Evolutionary conservation across 1,139 yeast species (phyloP).

Genomic region (Candida tetrigidarum): DNA sequence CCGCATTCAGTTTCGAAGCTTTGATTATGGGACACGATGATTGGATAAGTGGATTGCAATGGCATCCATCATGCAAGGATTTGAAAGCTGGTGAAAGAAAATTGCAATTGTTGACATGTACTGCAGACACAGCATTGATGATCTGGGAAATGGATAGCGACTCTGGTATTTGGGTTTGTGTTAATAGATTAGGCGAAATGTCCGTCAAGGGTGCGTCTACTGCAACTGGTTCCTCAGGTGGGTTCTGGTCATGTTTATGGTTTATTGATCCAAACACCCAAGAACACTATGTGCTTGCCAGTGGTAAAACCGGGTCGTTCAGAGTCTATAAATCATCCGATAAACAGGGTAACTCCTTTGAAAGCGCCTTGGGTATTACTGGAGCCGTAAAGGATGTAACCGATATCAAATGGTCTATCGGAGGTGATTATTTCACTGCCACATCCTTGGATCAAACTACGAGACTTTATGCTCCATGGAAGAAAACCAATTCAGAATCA

Average conservation of each 20-base stretch:
- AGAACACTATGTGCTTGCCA: slow-evolving; percentile 64
- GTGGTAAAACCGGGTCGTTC: slow-evolving; percentile 94
- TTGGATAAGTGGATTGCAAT: slow-evolving; percentile 86
- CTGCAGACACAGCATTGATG: slow-evolving; percentile 94
- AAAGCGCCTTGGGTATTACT: slow-evolving; percentile 63
- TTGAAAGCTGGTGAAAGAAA: slow-evolving; percentile 28
- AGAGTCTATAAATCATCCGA: slow-evolving; percentile 65
- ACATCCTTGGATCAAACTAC: slow-evolving; percentile 95
- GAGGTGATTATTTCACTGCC: slow-evolving; percentile 69
- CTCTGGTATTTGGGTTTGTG: slow-evolving; percentile 92
- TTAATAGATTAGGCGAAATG: slow-evolving; percentile 83
- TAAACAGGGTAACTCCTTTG: slow-evolving; percentile 49
- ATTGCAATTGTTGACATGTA: slow-evolving; percentile 73
- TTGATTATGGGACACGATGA: slow-evolving; percentile 98
- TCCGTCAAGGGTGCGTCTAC: slow-evolving; percentile 97
- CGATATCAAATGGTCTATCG: slow-evolving; percentile 77
- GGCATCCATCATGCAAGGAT: slow-evolving; percentile 59
- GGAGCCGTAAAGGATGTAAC: slow-evolving; percentile 81
- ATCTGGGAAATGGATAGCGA: slow-evolving; percentile 91
- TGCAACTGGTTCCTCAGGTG: slow-evolving; percentile 98
- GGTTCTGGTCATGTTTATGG: slow-evolving; percentile 94
- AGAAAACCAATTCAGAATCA: slow-evolving; percentile 33
- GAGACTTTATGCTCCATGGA: slow-evolving; percentile 74
- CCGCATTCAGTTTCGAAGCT: slow-evolving; percentile 84
- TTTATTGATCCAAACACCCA: slow-evolving; percentile 43